Evolutionary conservation across 805 yeast genomes (phyloP).

Genomic region (Candida chilensis): DNA sequence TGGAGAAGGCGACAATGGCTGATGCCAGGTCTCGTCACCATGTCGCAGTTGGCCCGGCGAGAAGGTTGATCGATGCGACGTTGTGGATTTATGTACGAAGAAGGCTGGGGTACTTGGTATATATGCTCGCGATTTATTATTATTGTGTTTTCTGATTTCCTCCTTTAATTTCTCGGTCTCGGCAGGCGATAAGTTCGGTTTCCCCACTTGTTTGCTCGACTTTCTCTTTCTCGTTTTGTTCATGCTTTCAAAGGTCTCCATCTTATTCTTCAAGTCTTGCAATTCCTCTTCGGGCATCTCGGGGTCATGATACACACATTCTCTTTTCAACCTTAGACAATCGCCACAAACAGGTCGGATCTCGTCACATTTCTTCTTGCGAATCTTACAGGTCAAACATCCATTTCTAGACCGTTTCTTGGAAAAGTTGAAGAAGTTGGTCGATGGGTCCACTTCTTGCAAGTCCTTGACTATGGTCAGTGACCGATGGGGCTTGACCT

Average conservation of each 20-base stretch:
- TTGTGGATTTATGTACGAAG: slow-evolving; percentile 1
- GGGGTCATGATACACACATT: slow-evolving; percentile 38
- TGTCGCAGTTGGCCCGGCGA: slow-evolving; percentile 8
- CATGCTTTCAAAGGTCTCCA: slow-evolving; percentile 25
- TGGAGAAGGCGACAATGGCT: too few relatives aligned
- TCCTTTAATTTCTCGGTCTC: slow-evolving; percentile 1
- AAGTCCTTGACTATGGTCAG: too few relatives aligned
- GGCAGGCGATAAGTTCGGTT: neutral
- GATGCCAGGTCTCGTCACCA: too few relatives aligned
- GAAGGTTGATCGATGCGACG: too few relatives aligned
- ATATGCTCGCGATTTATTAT: slow-evolving; percentile 15
- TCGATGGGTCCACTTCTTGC: too few relatives aligned
- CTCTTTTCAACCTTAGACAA: slow-evolving; percentile 33
- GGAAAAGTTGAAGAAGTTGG: too few relatives aligned
- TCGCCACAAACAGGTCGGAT: slow-evolving; percentile 39
- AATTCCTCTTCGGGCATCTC: slow-evolving; percentile 33
- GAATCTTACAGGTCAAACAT: slow-evolving; percentile 57
- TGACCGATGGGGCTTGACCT: too few relatives aligned
- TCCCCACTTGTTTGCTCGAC: slow-evolving; percentile 3
- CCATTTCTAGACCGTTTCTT: slow-evolving; percentile 49
- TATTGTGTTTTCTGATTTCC: slow-evolving; percentile 2
- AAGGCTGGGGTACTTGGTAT: slow-evolving; percentile 2
- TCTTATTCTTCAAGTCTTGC: slow-evolving; percentile 19
- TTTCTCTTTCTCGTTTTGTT: slow-evolving; percentile 32
- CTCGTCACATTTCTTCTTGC: slow-evolving; percentile 55